These are phyloP conservation scores for Acer yangbiense DNA, from an alignment of 345 rosid species.

Conservation along the genomic window DNA sequence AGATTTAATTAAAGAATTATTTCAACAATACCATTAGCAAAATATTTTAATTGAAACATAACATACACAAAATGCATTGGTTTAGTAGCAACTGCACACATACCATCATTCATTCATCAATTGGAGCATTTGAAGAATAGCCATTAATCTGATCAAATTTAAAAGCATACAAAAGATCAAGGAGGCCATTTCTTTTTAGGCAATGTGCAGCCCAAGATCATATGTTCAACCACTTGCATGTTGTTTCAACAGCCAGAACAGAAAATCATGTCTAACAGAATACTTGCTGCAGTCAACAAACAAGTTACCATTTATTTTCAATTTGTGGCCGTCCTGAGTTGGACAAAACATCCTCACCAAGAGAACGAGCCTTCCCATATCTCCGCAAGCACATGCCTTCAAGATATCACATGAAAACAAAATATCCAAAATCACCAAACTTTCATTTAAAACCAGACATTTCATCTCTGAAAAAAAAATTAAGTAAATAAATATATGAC, in stretches of 20 bases:
- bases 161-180: neutral
- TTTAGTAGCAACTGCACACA: neutral
- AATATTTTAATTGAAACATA: neutral
- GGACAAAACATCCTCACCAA: constrained; percentile 72
- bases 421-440: constrained; percentile 9
- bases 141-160: neutral
- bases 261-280: constrained; percentile 12
- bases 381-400: constrained; percentile 82
- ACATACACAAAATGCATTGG: neutral
- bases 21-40: neutral
- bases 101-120: neutral
- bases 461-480: neutral
- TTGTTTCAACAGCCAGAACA: neutral
- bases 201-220: constrained; percentile 5
- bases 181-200: neutral
- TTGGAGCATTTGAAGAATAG: neutral
- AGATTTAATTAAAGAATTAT: neutral
- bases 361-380: constrained; percentile 57
- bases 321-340: constrained; percentile 64
- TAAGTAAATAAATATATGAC: neutral
- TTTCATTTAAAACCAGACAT: neutral
- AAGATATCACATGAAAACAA: constrained; percentile 13
- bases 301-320: constrained; percentile 73
- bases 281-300: constrained; percentile 9
- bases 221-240: neutral